Evolutionary conservation across 2,329 filamentous ascomycete genomes (phyloP).

Genomic region (Fusarium begoniae): DNA sequence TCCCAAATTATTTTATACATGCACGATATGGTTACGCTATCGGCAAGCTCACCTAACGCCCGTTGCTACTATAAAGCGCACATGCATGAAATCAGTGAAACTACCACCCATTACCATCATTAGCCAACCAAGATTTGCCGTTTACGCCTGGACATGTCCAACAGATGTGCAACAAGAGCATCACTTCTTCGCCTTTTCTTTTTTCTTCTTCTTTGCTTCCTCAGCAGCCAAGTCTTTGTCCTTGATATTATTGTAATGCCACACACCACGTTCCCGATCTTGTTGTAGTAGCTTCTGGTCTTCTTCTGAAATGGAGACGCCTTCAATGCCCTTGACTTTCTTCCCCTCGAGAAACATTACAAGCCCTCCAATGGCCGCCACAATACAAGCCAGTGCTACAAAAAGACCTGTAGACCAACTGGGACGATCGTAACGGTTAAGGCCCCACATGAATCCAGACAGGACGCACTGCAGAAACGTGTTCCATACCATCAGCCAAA

Average conservation of each 20-base stretch:
- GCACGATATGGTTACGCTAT: background rate
- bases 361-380: constrained; percentile 73
- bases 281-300: constrained; percentile 60
- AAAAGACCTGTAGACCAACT: constrained; percentile 83
- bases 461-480: constrained; percentile 80
- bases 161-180: background rate
- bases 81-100: background rate
- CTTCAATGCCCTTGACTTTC: constrained; percentile 75
- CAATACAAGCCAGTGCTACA: constrained; percentile 76
- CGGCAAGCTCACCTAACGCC: background rate
- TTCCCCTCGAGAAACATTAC: constrained; percentile 78
- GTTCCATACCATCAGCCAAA: constrained; percentile 83
- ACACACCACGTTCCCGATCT: constrained; percentile 65
- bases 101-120: background rate
- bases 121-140: background rate
- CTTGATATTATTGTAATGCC: constrained; percentile 61
- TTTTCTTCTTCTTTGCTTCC: constrained; percentile 36
- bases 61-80: background rate
- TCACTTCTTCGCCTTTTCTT: constrained; percentile 37
- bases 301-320: constrained; percentile 68
- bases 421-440: constrained; percentile 77
- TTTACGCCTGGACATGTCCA: background rate
- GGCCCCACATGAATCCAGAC: constrained; percentile 84
- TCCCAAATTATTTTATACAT: background rate
- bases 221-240: constrained; percentile 43